Evolutionary conservation across 768 basidiomycete genomes (phyloP).

Genomic region (Arthromyces matolae): DNA sequence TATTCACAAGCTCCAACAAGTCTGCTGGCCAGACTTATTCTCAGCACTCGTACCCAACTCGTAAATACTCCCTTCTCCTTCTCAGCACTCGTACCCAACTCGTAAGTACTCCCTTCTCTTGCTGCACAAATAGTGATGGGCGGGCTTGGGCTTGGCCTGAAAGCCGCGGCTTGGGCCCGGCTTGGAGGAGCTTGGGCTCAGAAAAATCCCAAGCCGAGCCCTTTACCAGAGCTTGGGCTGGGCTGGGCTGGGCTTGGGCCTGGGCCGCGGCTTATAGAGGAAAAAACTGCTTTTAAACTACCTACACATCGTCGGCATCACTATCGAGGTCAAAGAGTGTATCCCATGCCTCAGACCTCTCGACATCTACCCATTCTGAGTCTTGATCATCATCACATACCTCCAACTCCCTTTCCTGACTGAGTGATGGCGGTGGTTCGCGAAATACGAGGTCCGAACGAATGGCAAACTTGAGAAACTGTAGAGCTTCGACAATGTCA

Average conservation of each 20-base stretch:
- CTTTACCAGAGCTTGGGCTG: not conserved
- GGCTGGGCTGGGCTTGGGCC: not conserved
- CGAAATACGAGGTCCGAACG: conserved; percentile 9
- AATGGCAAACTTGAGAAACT: conserved; percentile 12
- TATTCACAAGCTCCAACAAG: no score
- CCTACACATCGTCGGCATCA: not conserved
- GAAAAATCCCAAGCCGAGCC: not conserved
- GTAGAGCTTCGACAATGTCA: conserved; percentile 15
- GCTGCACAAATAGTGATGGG: no score
- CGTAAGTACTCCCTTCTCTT: no score
- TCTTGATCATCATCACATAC: not conserved
- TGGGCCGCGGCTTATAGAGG: not conserved
- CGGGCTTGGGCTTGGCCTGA: no score
- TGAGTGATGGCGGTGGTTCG: not conserved
- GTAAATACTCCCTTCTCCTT: no score
- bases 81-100: no score
- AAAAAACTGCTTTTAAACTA: not conserved
- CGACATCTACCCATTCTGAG: not conserved
- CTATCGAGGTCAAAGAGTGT: not conserved
- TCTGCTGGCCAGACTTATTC: no score
- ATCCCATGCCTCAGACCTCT: not conserved
- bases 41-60: no score
- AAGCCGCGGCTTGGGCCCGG: no score
- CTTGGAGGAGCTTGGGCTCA: not conserved
- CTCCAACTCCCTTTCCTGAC: not conserved